These are phyloP conservation scores for Cydonia oblonga DNA, from an alignment of 331 rosid genomes.

Conservation along the genomic window DNA sequence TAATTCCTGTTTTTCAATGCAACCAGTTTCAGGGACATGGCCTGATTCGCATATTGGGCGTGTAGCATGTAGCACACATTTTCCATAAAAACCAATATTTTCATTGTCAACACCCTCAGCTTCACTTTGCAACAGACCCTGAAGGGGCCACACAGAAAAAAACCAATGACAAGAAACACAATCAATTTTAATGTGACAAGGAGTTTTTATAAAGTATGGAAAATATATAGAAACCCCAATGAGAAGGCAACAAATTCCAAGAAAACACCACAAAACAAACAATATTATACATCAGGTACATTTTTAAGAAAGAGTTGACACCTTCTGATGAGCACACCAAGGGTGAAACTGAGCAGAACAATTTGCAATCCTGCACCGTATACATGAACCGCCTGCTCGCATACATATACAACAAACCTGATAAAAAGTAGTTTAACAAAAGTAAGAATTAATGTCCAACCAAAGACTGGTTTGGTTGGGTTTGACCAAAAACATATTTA, in stretches of 20 bases:
- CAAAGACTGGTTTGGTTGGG: background rate
- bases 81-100: constrained; percentile 56
- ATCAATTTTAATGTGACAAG: too few species aligned
- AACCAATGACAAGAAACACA: background rate
- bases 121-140: constrained; percentile 64
- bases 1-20: constrained; percentile 25
- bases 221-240: too few species aligned
- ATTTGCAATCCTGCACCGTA: constrained; percentile 43
- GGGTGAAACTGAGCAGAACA: constrained; percentile 57
- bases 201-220: too few species aligned
- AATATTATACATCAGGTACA: background rate
- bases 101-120: constrained; percentile 45
- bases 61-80: constrained; percentile 45
- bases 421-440: background rate
- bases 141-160: background rate
- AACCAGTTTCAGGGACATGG: constrained; percentile 18
- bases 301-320: constrained; percentile 3
- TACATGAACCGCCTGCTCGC: constrained; percentile 51
- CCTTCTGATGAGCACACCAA: constrained; percentile 76
- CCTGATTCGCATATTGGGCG: constrained; percentile 17
- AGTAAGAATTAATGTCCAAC: background rate
- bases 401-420: constrained; percentile 56
- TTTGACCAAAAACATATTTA: background rate
- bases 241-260: too few species aligned
- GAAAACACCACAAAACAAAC: background rate